These are phyloP conservation scores for Fusarium vanettenii DNA, from an alignment of 2,329 filamentous ascomycete genomes.

Conservation along the genomic window DNA sequence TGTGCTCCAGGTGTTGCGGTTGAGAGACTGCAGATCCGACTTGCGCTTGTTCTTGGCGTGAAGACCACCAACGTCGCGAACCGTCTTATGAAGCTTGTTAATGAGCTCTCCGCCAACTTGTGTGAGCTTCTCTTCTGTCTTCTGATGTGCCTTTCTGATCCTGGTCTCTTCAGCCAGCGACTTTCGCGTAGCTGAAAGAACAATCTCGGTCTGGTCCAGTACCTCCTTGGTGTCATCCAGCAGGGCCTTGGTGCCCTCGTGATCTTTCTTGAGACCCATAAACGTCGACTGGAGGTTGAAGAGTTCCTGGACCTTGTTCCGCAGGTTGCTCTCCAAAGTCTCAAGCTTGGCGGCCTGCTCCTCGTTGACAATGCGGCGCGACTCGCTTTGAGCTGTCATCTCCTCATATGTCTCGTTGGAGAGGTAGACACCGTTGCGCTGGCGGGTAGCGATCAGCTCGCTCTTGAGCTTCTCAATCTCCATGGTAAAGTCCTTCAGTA, in stretches of 20 bases:
- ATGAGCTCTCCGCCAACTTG: slow-evolving; percentile 81
- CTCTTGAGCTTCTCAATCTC: slow-evolving; percentile 97
- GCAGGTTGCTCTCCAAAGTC: slow-evolving; percentile 88
- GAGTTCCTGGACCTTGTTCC: slow-evolving; percentile 94
- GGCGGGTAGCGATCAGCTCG: slow-evolving; percentile 90
- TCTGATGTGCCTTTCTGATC: slow-evolving; percentile 84
- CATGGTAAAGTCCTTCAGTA: slow-evolving; percentile 87
- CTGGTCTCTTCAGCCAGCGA: slow-evolving; percentile 82
- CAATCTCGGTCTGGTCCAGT: slow-evolving; percentile 87
- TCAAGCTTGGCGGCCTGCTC: slow-evolving; percentile 94
- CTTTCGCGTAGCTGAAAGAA: slow-evolving; percentile 81
- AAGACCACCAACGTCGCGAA: slow-evolving; percentile 82
- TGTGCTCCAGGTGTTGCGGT: slow-evolving; percentile 81
- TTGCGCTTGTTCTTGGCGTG: slow-evolving; percentile 89
- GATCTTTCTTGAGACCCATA: slow-evolving; percentile 88
- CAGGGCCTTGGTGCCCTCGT: slow-evolving; percentile 77
- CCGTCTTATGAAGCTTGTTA: slow-evolving; percentile 80
- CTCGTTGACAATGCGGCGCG: slow-evolving; percentile 87
- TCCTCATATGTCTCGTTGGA: slow-evolving; percentile 91
- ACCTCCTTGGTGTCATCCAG: slow-evolving; percentile 85
- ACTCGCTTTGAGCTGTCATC: slow-evolving; percentile 92
- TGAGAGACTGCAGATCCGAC: slow-evolving; percentile 83
- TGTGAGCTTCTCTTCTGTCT: slow-evolving; percentile 83
- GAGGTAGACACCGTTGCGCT: slow-evolving; percentile 95
- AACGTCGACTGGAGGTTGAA: slow-evolving; percentile 89